These are phyloP conservation scores for Pythium periplocum DNA, from an alignment of 352 stramenopile genomes.

Conservation along the genomic window DNA sequence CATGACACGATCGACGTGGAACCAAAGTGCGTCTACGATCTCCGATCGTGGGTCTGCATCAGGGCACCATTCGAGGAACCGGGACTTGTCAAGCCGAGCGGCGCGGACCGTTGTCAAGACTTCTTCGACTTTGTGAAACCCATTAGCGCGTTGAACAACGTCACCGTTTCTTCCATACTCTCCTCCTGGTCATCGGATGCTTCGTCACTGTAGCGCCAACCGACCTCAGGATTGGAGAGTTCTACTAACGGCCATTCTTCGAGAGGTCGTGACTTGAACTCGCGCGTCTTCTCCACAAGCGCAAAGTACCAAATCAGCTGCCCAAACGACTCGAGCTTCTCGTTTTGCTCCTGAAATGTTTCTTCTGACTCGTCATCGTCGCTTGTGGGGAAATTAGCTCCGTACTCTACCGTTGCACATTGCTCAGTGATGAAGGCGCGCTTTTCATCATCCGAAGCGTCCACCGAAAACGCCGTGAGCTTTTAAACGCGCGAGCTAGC, in stretches of 20 bases:
- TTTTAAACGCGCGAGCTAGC: background rate
- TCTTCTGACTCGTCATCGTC: constrained; percentile 7
- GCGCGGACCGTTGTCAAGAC: no score
- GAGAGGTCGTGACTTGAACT: background rate
- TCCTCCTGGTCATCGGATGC: background rate
- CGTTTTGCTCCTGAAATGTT: constrained; percentile 8
- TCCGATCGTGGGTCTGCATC: constrained; percentile 4
- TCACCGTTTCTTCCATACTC: constrained; percentile 4
- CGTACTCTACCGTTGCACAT: constrained; percentile 6
- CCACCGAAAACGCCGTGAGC: constrained; percentile 3
- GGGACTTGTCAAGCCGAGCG: constrained; percentile 3
- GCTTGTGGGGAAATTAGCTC: constrained; percentile 9
- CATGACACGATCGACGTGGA: constrained; percentile 16
- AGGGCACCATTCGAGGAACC: constrained; percentile 1
- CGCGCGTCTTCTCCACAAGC: constrained; percentile 3
- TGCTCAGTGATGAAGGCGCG: constrained; percentile 4
- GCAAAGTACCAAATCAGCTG: constrained; percentile 15
- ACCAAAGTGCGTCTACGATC: constrained; percentile 9
- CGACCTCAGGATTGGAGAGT: no score
- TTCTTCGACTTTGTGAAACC: no score
- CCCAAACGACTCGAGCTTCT: constrained; percentile 8
- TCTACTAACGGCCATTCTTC: no score
- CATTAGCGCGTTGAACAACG: no score
- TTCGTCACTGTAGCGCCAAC: no score
- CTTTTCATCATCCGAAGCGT: constrained; percentile 5